These are phyloP conservation scores for Neopestalotiopsis clavispora DNA, from an alignment of 2,329 filamentous ascomycete species.

Conservation along the genomic window DNA sequence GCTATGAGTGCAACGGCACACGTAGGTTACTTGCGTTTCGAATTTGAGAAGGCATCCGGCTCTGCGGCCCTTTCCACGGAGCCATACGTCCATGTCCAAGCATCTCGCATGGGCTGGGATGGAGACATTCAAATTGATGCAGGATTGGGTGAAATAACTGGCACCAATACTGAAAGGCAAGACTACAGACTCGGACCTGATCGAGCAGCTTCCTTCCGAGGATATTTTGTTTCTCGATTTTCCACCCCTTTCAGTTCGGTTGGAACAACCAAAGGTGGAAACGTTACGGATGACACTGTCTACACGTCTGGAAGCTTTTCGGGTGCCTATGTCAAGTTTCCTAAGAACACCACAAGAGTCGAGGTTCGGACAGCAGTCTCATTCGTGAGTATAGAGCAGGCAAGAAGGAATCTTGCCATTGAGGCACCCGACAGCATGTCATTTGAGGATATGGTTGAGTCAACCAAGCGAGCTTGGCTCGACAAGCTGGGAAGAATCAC, in stretches of 20 bases:
- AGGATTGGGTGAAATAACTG: slow-evolving; percentile 41
- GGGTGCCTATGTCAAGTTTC: slow-evolving; percentile 46
- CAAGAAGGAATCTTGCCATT: slow-evolving; percentile 49
- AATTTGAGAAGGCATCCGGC: slow-evolving; percentile 32
- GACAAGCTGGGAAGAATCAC: slow-evolving; percentile 48
- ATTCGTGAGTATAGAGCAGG: slow-evolving; percentile 52
- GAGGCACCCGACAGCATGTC: slow-evolving; percentile 41
- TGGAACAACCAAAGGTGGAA: slow-evolving; percentile 38
- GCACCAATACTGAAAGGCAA: slow-evolving; percentile 50
- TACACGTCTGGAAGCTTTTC: slow-evolving; percentile 40
- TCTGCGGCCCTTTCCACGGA: not conserved
- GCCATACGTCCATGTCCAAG: slow-evolving; percentile 5
- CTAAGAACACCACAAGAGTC: slow-evolving; percentile 32
- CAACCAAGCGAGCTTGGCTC: slow-evolving; percentile 47
- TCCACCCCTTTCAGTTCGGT: slow-evolving; percentile 44
- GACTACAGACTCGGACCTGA: slow-evolving; percentile 50
- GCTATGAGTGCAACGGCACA: slow-evolving; percentile 49
- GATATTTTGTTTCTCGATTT: slow-evolving; percentile 53
- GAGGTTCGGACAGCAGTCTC: slow-evolving; percentile 53
- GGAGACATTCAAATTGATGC: slow-evolving; percentile 40
- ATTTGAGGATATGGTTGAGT: slow-evolving; percentile 44
- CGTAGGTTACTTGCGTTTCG: slow-evolving; percentile 45
- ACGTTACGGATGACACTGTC: slow-evolving; percentile 27
- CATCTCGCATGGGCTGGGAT: not conserved
- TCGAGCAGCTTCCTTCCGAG: slow-evolving; percentile 43